Percentiles rank a stretch among this genome's conserved stretches.
phyloP scores from a whole-genome alignment of 73 alveolate genomes.

The Paramecium sonneborni region DNA sequence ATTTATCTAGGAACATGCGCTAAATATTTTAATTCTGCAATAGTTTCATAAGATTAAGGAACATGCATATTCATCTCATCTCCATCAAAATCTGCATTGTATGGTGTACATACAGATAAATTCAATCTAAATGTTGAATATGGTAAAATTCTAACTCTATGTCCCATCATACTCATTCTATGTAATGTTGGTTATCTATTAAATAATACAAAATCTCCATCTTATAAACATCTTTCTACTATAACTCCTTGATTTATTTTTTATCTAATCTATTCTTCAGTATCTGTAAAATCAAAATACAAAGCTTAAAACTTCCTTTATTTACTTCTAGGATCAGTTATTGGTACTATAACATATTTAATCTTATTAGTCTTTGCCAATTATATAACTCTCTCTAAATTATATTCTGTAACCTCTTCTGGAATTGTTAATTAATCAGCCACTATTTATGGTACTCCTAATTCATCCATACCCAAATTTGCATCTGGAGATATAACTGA shows the following conservation, averaged over 20 bases:
- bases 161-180: slow-evolving; percentile 99
- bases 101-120: slow-evolving; percentile 99
- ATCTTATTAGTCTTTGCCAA: slow-evolving; percentile 55
- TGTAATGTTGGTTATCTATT: slow-evolving; percentile 99
- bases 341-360: slow-evolving; percentile 58
- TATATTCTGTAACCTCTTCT: slow-evolving; percentile 61
- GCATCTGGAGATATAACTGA: slow-evolving; percentile 99
- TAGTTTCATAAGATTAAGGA: slow-evolving; percentile 97
- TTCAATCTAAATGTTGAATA: slow-evolving; percentile 99
- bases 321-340: slow-evolving; percentile 54
- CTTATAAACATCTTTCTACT: slow-evolving; percentile 98
- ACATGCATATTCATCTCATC: slow-evolving; percentile 99
- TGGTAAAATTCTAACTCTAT: slow-evolving; percentile 99
- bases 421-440: slow-evolving; percentile 68
- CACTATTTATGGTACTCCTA: slow-evolving; percentile 86
- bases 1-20: slow-evolving; percentile 97
- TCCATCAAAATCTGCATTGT: slow-evolving; percentile 99
- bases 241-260: slow-evolving; percentile 65
- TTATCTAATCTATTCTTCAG: not conserved
- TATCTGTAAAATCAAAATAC: slow-evolving; percentile 37
- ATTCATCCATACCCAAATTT: slow-evolving; percentile 96
- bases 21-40: slow-evolving; percentile 95
- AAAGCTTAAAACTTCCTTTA: slow-evolving; percentile 54
- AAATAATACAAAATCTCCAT: slow-evolving; percentile 98
- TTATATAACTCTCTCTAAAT: slow-evolving; percentile 54